Evolutionary conservation across 805 yeast species (phyloP).

Genomic region (Cyberlindnera nakhonratchasimensis): DNA sequence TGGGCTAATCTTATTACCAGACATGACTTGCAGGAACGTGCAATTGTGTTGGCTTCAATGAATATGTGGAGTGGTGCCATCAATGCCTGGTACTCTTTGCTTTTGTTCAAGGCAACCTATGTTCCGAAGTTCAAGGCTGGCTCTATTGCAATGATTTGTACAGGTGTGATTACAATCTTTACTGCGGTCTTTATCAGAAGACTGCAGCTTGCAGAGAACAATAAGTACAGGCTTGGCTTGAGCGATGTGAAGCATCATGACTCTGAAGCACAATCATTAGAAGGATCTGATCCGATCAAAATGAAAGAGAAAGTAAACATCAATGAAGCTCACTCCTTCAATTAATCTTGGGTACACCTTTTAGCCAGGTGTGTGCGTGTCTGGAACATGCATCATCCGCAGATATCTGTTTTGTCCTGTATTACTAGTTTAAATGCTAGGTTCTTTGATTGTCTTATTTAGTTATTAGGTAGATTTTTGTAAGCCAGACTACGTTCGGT

Average conservation of each 20-base stretch:
- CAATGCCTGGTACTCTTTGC: slow-evolving; percentile 61
- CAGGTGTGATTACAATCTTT: slow-evolving; percentile 33
- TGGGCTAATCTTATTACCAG: slow-evolving; percentile 62
- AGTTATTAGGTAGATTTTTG: too few relatives aligned
- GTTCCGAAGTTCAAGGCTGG: slow-evolving; percentile 53
- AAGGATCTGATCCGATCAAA: background rate
- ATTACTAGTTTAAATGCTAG: too few relatives aligned
- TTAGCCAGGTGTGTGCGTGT: too few relatives aligned
- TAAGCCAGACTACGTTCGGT: too few relatives aligned
- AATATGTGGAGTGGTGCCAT: slow-evolving; percentile 62
- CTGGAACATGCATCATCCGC: too few relatives aligned
- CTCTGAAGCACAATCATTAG: background rate
- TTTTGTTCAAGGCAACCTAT: slow-evolving; percentile 49
- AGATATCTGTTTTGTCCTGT: too few relatives aligned
- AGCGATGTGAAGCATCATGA: background rate
- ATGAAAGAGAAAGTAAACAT: background rate
- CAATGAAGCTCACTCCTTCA: background rate
- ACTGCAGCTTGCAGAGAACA: slow-evolving; percentile 39
- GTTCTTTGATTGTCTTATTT: too few relatives aligned
- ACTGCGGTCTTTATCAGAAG: slow-evolving; percentile 41
- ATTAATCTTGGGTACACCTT: too few relatives aligned
- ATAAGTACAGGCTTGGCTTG: background rate
- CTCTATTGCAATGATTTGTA: slow-evolving; percentile 54
- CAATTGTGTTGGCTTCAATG: slow-evolving; percentile 62
- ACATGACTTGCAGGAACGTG: slow-evolving; percentile 59